Base-by-base conservation (phyloP, 2,329 filamentous ascomycete species). In the Paraconiothyrium sp. region DNA sequence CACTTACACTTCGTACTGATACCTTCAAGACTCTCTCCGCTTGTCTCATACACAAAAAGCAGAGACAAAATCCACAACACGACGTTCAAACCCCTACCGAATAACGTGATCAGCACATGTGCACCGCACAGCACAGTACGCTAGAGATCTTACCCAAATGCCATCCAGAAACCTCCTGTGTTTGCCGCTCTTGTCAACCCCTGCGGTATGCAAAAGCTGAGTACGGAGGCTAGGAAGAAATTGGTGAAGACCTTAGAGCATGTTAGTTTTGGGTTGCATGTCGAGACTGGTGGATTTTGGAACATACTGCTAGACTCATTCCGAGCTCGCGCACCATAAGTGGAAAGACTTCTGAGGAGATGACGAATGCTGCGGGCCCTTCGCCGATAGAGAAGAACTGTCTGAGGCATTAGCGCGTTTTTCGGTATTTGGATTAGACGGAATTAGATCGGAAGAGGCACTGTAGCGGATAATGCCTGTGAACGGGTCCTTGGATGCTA, bases 301-400 rank as follows among this genome's bases (percentile, higher is more conserved):
- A n/a, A 4, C 11, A n/a, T 44, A 44, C 41, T n/a, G 41, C 41
- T 16, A 44, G 41, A 44, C 41, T 44, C 41, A 44, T 44, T 8
- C 41, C 41, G 41, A 59, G 57, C 41, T 59, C 57, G 11, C 57
- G 35, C 5, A 46, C 41, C 6, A 54, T 34, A 1, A 59, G 22
- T 20, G 57, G 57, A 34, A 59, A 54, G 9, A 59, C 50, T 39
- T 59, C 50, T n/a, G 57, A 22, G 8, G 57, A 54, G 5, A 59
- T 59, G 4, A 59, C 57, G 47, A 59, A 59, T 4, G 57, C 50
- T 24, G 57, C 49, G 16, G 57, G 57, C 1, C 57, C 57, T 37
- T 59, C 57, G 3, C 57, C 57, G 30, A 59, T 43, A 8, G 57
- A 59, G 39, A 49, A 59, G 22, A 35, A 30, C 49, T 52, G 20